These are phyloP conservation scores for Dactylonectria macrodidyma DNA, from an alignment of 2,329 filamentous ascomycete species.

Conservation along the genomic window DNA sequence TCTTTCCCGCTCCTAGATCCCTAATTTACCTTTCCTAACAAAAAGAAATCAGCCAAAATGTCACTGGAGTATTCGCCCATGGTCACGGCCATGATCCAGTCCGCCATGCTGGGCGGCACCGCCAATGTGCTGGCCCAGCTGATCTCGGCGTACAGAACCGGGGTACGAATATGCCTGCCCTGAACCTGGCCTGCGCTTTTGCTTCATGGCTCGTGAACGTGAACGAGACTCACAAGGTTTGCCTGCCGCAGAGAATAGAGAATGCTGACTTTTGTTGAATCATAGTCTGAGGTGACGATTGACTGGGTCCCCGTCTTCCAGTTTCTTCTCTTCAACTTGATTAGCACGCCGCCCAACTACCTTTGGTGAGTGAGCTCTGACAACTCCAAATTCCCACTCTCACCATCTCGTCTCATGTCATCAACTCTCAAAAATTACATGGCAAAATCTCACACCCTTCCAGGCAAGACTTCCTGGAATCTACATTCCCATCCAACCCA, in stretches of 20 bases:
- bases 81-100: conserved; percentile 74
- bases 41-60: conserved; percentile 39
- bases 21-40: neutral
- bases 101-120: conserved; percentile 73
- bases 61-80: conserved; percentile 61
- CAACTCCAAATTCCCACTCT: neutral
- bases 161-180: conserved; percentile 60
- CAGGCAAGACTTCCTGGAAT: conserved; percentile 84
- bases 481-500: conserved; percentile 78
- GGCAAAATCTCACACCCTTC: conserved; percentile 28
- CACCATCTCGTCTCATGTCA: conserved; percentile 17
- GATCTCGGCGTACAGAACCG: conserved; percentile 73
- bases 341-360: conserved; percentile 87
- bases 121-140: conserved; percentile 83
- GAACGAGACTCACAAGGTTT: neutral
- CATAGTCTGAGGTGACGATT: conserved; percentile 72
- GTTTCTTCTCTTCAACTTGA: conserved; percentile 80
- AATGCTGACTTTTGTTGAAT: neutral
- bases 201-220: neutral
- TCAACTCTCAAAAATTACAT: neutral
- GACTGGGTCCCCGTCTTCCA: conserved; percentile 80
- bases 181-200: neutral
- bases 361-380: conserved; percentile 72
- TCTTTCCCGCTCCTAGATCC: neutral
- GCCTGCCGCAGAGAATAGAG: neutral